phyloP scores from a whole-genome alignment of 2,329 filamentous ascomycete genomes.

The Macrophomina pseudophaseolina region DNA sequence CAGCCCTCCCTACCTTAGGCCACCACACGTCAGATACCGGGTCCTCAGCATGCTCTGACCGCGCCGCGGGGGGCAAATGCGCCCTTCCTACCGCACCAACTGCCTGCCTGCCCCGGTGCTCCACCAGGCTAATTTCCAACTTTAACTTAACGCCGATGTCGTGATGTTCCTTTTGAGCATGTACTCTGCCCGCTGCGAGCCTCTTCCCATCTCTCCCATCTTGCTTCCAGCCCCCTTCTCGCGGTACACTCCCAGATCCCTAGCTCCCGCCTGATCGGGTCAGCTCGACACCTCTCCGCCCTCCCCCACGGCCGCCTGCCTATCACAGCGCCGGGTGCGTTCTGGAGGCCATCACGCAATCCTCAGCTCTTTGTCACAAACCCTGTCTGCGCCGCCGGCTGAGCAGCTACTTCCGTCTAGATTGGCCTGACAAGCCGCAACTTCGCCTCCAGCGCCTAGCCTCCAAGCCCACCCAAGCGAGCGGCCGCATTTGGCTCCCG shows the following conservation, averaged over 20 bases:
- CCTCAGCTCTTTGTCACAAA: slow-evolving; percentile 15
- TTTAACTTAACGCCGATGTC: slow-evolving; percentile 23
- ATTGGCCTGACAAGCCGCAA: background rate
- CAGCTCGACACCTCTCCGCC: slow-evolving; percentile 1
- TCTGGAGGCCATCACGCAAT: slow-evolving; percentile 20
- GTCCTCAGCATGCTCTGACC: slow-evolving; percentile 3
- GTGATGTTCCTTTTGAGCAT: slow-evolving; percentile 12
- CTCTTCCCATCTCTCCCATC: background rate
- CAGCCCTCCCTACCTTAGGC: slow-evolving; percentile 7
- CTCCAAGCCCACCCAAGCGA: slow-evolving; percentile 16
- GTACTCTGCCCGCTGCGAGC: background rate
- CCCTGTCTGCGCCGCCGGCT: slow-evolving; percentile 1
- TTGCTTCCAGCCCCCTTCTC: background rate
- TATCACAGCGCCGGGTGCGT: slow-evolving; percentile 6
- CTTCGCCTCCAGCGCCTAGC: background rate
- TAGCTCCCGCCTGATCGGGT: slow-evolving; percentile 15
- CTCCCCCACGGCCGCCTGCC: slow-evolving; percentile 1
- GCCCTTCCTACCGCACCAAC: background rate
- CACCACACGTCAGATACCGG: slow-evolving; percentile 20
- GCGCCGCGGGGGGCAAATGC: background rate
- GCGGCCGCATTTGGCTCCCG: slow-evolving; percentile 10
- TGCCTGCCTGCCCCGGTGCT: background rate
- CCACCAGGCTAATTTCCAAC: slow-evolving; percentile 21
- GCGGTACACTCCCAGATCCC: background rate
- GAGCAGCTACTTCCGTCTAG: slow-evolving; percentile 14